These are phyloP conservation scores for Globisporangium solare DNA, from an alignment of 352 stramenopile species.

Conservation along the genomic window DNA sequence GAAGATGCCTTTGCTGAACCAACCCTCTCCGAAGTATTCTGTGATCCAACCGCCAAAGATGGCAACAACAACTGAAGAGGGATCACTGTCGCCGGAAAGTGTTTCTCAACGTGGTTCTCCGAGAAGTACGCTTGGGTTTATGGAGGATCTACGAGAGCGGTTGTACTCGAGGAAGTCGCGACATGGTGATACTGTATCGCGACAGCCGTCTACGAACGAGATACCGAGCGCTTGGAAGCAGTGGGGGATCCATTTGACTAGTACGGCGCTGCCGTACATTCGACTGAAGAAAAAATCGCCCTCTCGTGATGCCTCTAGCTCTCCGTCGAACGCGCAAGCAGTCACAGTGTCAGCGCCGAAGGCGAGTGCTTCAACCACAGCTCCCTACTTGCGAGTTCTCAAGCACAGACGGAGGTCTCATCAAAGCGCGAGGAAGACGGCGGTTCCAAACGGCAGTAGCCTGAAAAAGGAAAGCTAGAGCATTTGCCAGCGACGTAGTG, in stretches of 20 bases:
- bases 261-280: conserved; percentile 60
- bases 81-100: too few relatives aligned
- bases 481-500: not conserved
- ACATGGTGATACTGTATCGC: not conserved
- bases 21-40: conserved; percentile 9
- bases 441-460: too few relatives aligned
- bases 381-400: conserved; percentile 71
- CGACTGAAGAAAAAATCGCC: conserved; percentile 59
- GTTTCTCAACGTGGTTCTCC: not conserved
- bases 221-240: conserved; percentile 21
- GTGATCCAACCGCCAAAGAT: not conserved
- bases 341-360: conserved; percentile 3
- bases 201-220: not conserved
- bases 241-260: conserved; percentile 59
- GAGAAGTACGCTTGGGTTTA: conserved; percentile 17
- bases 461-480: too few relatives aligned
- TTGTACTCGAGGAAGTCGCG: conserved; percentile 18
- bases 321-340: not conserved
- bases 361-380: conserved; percentile 20
- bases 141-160: conserved; percentile 26
- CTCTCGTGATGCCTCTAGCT: conserved; percentile 12
- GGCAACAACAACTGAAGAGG: not conserved
- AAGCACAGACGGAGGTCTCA: conserved; percentile 48
- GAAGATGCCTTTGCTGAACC: conserved; percentile 5
- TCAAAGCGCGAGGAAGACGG: conserved; percentile 10